These are phyloP conservation scores for Backusella liffmaniae DNA, from an alignment of 192 early-diverging fungal genomes.

Conservation along the genomic window DNA sequence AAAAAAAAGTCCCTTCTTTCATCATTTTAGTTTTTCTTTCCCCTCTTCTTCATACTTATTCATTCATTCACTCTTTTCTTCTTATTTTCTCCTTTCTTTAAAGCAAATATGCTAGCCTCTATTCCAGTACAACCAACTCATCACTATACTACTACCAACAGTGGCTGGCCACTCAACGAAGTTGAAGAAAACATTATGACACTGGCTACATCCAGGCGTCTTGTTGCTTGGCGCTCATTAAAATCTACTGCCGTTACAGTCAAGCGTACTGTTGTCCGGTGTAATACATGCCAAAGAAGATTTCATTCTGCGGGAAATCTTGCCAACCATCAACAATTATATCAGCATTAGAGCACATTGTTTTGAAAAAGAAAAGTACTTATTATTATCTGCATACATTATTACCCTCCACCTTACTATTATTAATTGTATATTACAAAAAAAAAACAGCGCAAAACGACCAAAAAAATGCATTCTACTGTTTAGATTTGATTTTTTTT, in stretches of 20 bases:
- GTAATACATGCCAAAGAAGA: slow-evolving; percentile 14
- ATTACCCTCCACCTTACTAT: not conserved
- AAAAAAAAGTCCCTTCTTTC: not conserved
- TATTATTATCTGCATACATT: not conserved
- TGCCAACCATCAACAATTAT: slow-evolving; percentile 17
- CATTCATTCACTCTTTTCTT: not conserved
- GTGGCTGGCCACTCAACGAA: slow-evolving; percentile 5
- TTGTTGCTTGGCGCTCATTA: not conserved
- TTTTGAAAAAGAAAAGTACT: not conserved
- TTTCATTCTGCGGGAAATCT: slow-evolving; percentile 14
- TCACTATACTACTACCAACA: not conserved
- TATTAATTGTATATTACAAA: not conserved
- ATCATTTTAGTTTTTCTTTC: not conserved
- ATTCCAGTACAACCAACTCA: not conserved
- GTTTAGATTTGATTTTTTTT: not conserved
- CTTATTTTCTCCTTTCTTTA: not conserved
- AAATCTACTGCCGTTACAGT: not conserved
- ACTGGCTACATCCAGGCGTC: not conserved
- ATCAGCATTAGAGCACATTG: not conserved
- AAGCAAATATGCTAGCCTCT: not conserved
- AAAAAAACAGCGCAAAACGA: not conserved
- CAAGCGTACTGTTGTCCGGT: not conserved
- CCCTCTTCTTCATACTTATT: not conserved
- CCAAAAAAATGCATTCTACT: not conserved
- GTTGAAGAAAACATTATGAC: slow-evolving; percentile 10